Percentiles rank a stretch among this genome's conserved stretches.
Conservation (phyloP, 306 rosid genomes). For the Nissolia schottii region DNA sequence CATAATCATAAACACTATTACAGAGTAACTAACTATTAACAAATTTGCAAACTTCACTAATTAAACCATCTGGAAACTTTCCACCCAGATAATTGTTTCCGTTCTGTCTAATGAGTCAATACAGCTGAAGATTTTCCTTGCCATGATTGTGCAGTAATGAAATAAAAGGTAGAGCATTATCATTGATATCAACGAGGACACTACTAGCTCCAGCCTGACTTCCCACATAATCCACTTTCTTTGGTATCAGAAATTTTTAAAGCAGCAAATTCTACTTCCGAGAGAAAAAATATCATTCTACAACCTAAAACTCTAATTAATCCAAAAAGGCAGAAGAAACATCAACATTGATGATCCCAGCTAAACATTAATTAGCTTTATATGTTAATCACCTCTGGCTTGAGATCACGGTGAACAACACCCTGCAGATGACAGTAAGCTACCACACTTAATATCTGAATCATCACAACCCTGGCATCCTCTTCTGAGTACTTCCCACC, state of each 20-base stretch:
- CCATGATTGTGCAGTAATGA: not conserved
- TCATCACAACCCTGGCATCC: constrained; percentile 52
- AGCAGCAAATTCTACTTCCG: not conserved
- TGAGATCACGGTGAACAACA: constrained; percentile 47
- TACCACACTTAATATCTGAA: constrained; percentile 55
- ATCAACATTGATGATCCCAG: not conserved
- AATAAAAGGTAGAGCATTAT: not conserved
- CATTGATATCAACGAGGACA: not conserved
- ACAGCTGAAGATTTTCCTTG: not conserved
- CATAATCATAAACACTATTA: not conserved
- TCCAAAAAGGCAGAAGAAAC: not conserved
- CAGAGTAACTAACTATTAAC: not conserved
- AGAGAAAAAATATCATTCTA: not conserved
- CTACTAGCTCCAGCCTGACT: not conserved
- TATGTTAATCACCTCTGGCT: constrained; percentile 69
- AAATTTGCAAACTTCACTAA: not conserved
- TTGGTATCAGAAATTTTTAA: not conserved
- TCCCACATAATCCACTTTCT: not conserved
- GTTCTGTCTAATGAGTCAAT: not conserved
- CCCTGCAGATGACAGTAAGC: constrained; percentile 66
- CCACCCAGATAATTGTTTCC: not conserved
- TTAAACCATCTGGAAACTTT: not conserved
- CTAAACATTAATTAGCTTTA: not conserved
- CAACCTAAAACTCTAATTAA: not conserved
- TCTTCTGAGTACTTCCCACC: constrained; percentile 77